Percentiles rank a stretch among this genome's conserved stretches.
Evolutionary conservation across 495 filamentous ascomycete genomes (phyloP).

Genomic region (Oleoguttula mirabilis): DNA sequence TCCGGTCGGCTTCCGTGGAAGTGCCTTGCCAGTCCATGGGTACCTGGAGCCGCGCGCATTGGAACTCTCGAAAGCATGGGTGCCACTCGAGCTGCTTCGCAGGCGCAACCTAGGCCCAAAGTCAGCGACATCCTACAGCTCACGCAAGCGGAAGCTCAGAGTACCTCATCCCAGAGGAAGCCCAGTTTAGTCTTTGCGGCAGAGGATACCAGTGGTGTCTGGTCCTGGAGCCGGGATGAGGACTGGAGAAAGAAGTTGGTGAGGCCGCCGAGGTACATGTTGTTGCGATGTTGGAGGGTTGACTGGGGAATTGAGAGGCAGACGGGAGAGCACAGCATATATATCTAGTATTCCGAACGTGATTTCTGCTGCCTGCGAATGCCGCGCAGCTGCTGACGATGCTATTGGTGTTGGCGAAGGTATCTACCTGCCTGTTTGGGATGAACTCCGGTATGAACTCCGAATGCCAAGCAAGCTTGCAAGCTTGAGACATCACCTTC

Average conservation of each 20-base stretch:
- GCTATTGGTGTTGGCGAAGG: neutral
- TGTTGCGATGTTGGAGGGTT: too few species aligned
- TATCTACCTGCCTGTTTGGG: neutral
- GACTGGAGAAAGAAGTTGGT: neutral
- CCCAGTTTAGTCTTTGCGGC: neutral
- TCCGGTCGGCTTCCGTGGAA: constrained; percentile 8
- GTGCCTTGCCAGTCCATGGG: constrained; percentile 30
- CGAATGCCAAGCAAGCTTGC: too few species aligned
- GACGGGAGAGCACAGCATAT: too few species aligned
- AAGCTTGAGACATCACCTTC: too few species aligned
- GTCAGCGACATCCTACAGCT: neutral
- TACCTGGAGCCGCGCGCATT: constrained; percentile 32
- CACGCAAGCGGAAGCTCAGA: neutral
- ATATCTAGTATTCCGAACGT: neutral
- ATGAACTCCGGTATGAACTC: too few species aligned
- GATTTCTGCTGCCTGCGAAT: neutral
- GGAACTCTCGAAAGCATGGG: constrained; percentile 15
- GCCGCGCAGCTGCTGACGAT: neutral
- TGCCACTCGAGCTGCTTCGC: constrained; percentile 10
- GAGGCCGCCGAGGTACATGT: neutral
- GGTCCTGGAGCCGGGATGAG: constrained; percentile 1
- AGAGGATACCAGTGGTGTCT: neutral
- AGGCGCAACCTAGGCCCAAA: constrained; percentile 1
- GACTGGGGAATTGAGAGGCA: too few species aligned
- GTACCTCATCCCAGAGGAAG: neutral